Evolutionary conservation across 2,329 filamentous ascomycete species (phyloP).

Genomic region (Apiospora kogelbergensis): DNA sequence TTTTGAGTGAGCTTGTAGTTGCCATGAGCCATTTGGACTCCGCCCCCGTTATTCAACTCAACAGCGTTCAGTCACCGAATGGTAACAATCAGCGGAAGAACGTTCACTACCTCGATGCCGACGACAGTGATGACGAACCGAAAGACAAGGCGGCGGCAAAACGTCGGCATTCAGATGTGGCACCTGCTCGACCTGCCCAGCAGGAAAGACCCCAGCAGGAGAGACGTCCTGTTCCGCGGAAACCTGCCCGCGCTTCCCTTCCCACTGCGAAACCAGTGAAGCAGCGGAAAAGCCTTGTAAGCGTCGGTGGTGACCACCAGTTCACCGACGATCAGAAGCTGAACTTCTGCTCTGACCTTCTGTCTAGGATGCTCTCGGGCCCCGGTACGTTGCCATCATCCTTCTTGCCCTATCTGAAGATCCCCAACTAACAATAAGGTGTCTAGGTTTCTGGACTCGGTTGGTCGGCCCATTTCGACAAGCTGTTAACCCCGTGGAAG

Average conservation of each 20-base stretch:
- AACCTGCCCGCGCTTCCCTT: conserved; percentile 30
- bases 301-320: conserved; percentile 26
- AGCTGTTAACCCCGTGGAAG: conserved; percentile 55
- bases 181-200: conserved; percentile 20
- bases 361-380: conserved; percentile 61
- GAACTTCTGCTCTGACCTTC: conserved; percentile 57
- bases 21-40: conserved; percentile 58
- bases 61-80: conserved; percentile 20
- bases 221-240: conserved; percentile 16
- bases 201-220: too few species aligned
- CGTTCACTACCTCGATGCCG: conserved; percentile 49
- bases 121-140: conserved; percentile 39
- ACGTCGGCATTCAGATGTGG: conserved; percentile 40
- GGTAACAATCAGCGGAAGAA: conserved; percentile 39
- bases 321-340: conserved; percentile 47
- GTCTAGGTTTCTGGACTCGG: conserved; percentile 63
- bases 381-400: conserved; percentile 43
- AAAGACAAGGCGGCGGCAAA: conserved; percentile 29
- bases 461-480: conserved; percentile 62
- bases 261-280: conserved; percentile 29
- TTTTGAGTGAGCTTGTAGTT: conserved; percentile 62
- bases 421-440: conserved; percentile 7
- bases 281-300: conserved; percentile 30
- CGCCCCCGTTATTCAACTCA: conserved; percentile 33
- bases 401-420: too few species aligned